Evolutionary conservation across 2,329 filamentous ascomycete species (phyloP).

Genomic region (Periconia sp.): DNA sequence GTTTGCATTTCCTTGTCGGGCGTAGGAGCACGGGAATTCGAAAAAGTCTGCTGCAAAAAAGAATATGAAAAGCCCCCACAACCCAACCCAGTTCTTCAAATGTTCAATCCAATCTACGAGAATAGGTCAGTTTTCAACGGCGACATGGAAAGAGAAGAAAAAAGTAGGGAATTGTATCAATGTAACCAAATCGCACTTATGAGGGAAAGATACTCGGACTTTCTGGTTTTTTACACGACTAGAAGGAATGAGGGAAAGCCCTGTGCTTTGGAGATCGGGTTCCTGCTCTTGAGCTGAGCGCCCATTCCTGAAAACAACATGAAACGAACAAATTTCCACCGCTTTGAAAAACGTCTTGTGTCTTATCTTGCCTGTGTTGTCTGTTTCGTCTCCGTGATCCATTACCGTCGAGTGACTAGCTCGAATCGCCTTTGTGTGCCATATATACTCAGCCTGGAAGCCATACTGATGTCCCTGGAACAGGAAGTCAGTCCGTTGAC

Average conservation of each 20-base stretch:
- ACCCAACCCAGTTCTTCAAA: slow-evolving; percentile 2
- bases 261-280: slow-evolving; percentile 81
- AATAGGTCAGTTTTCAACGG: neutral
- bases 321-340: neutral
- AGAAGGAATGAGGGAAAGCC: slow-evolving; percentile 82
- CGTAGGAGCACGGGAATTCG: slow-evolving; percentile 32
- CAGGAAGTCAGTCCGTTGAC: too few species aligned
- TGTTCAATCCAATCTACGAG: slow-evolving; percentile 15
- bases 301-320: slow-evolving; percentile 51
- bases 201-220: slow-evolving; percentile 98
- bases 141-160: neutral
- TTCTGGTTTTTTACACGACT: slow-evolving; percentile 14
- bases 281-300: slow-evolving; percentile 78
- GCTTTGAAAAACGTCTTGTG: neutral
- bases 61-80: neutral
- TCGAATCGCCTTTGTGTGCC: too few species aligned
- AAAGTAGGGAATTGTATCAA: slow-evolving; percentile 36
- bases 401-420: too few species aligned
- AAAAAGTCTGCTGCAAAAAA: slow-evolving; percentile 20
- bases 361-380: too few species aligned
- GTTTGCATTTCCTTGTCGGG: slow-evolving; percentile 14
- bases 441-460: too few species aligned
- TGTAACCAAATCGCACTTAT: slow-evolving; percentile 69
- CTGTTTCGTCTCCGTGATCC: too few species aligned
- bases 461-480: too few species aligned